Conservation (phyloP, 2,329 filamentous ascomycete species). For the Acephala macrosclerotiorum region DNA sequence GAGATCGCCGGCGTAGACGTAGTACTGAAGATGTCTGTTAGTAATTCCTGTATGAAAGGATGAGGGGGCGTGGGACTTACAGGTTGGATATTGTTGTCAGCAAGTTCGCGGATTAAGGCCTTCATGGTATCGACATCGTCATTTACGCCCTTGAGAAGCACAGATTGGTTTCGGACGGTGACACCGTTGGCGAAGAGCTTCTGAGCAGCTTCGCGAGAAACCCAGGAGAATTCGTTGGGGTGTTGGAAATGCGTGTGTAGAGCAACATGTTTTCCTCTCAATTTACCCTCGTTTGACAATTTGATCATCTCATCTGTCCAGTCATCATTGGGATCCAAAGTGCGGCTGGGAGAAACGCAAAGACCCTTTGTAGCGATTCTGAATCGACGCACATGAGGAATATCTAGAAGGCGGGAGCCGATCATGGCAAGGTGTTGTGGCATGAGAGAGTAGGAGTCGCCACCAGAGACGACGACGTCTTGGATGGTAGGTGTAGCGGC, state of each 20-base stretch:
- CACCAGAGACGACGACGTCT: constrained; percentile 69
- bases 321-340: constrained; percentile 58
- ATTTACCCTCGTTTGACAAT: constrained; percentile 57
- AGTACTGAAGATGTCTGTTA: constrained; percentile 57
- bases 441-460: constrained; percentile 65
- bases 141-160: constrained; percentile 66
- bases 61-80: constrained; percentile 47
- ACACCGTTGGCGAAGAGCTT: constrained; percentile 59
- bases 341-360: constrained; percentile 62
- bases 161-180: constrained; percentile 66
- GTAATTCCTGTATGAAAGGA: constrained; percentile 1
- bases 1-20: constrained; percentile 72
- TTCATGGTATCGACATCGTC: constrained; percentile 61
- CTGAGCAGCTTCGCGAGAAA: constrained; percentile 59
- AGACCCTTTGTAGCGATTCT: constrained; percentile 69
- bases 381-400: constrained; percentile 65
- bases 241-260: constrained; percentile 73
- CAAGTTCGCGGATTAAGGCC: constrained; percentile 58
- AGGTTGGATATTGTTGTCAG: constrained; percentile 63
- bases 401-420: constrained; percentile 61
- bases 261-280: constrained; percentile 64
- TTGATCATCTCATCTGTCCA: constrained; percentile 62
- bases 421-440: constrained; percentile 60
- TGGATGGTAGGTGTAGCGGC: constrained; percentile 55
- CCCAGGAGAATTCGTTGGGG: constrained; percentile 67